phyloP scores from a whole-genome alignment of 768 basidiomycete species.

The Lactarius hatsudake region DNA sequence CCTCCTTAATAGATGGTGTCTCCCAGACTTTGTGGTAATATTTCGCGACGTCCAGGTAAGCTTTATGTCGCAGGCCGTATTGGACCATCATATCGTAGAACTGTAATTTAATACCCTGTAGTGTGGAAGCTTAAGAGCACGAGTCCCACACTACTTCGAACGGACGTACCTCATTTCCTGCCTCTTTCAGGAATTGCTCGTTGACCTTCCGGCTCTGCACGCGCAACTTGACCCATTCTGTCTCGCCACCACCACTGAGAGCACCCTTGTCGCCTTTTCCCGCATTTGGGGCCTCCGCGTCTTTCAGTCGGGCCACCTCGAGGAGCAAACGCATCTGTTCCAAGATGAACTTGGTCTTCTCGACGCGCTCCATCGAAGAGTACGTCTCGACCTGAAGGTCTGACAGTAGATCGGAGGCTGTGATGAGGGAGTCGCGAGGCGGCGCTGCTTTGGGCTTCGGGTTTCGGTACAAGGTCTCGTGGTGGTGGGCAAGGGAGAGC shows the following conservation, averaged over 20 bases:
- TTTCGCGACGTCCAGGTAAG: conserved; percentile 92
- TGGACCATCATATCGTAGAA: conserved; percentile 97
- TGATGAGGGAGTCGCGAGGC: conserved; percentile 61
- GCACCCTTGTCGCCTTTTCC: conserved; percentile 51
- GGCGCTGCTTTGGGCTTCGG: conserved; percentile 40
- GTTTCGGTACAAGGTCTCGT: conserved; percentile 64
- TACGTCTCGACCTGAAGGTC: conserved; percentile 99
- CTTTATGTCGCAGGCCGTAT: conserved; percentile 78
- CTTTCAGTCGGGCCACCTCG: conserved; percentile 72
- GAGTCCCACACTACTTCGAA: not conserved
- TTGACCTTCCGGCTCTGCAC: conserved; percentile 94
- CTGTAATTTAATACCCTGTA: conserved; percentile 89
- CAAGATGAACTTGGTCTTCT: conserved; percentile 97
- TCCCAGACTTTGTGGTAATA: conserved; percentile 98
- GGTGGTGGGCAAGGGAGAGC: conserved; percentile 76
- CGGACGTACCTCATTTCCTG: conserved; percentile 76
- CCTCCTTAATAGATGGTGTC: conserved; percentile 89
- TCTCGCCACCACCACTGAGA: conserved; percentile 72
- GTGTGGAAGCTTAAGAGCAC: conserved; percentile 9
- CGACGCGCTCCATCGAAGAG: conserved; percentile 95
- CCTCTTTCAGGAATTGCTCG: conserved; percentile 85
- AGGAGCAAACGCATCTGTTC: conserved; percentile 95
- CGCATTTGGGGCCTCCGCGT: conserved; percentile 56
- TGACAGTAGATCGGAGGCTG: conserved; percentile 86
- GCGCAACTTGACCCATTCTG: conserved; percentile 90